A percentile compares a stretch with the other conserved stretches of the same genome.
Evolutionary conservation across 371 early-diverging fungal genomes (phyloP).

Genomic region (Phascolomyces articulosus): DNA sequence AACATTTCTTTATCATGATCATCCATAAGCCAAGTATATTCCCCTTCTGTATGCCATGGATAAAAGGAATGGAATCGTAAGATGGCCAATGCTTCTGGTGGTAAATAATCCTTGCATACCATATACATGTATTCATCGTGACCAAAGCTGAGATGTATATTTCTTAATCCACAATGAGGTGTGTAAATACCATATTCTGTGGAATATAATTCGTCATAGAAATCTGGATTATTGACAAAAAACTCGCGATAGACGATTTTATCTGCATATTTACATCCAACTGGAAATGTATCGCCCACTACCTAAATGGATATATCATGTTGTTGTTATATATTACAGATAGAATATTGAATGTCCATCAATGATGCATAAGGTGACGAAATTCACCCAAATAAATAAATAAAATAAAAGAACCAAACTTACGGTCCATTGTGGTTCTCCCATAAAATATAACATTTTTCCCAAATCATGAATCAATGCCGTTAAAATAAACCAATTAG

Average conservation of each 20-base stretch:
- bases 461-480: constrained; percentile 64
- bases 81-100: constrained; percentile 50
- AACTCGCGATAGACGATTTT: constrained; percentile 51
- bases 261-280: constrained; percentile 21
- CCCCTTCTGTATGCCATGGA: constrained; percentile 51
- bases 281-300: constrained; percentile 19
- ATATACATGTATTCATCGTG: constrained; percentile 66
- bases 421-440: constrained; percentile 61
- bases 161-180: constrained; percentile 54
- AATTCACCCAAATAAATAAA: no score
- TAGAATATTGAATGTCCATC: not conserved
- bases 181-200: constrained; percentile 55
- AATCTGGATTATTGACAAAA: constrained; percentile 53
- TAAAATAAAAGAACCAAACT: constrained; percentile 10
- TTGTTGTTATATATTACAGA: not conserved
- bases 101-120: constrained; percentile 55
- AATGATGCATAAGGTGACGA: not conserved
- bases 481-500: constrained; percentile 57
- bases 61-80: constrained; percentile 66
- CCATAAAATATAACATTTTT: constrained; percentile 52
- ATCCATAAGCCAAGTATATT: constrained; percentile 52
- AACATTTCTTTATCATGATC: constrained; percentile 52
- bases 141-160: constrained; percentile 57
- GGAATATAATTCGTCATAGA: constrained; percentile 30
- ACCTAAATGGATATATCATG: not conserved